Base-by-base conservation (phyloP, 1,139 yeast genomes). In the Scheffersomyces titani region DNA sequence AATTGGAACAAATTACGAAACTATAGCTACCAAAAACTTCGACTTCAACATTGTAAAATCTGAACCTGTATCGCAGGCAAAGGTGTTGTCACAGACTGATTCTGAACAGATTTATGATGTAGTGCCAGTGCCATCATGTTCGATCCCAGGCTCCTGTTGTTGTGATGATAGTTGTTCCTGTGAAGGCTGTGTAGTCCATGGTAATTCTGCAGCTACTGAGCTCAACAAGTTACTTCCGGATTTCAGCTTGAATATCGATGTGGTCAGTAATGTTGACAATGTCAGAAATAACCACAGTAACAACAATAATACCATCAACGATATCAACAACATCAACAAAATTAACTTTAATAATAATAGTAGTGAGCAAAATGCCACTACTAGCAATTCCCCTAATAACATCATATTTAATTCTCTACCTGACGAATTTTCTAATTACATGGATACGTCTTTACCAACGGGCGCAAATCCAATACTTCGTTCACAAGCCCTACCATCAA, bases 161-260 rank as follows among this genome's bases (percentile, higher is more conserved):
- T 84, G 88, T 68, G 81, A 73, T 19, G 80, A 73, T 21, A 67
- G 71, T 30, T 84, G 88, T 67, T 54, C 67, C 5, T 84, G 88
- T 68, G 78, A 70, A 19, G 81, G 78, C 1, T 84, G 88, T 63
- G 65, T 71, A 30, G 80, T 75, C 0, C 88, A 84, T 65, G 75
- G 75, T 20, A 75, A 72, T 54, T 53, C 66, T 1, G 49, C 57
- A n/a, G 49, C 58, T 11, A 58, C 55, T 18, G 63, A 60, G 11
- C 48, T 59, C n/a, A 59, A 51, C 52, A 55, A 58, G 49, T 52
- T 59, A 21, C 53, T 57, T 18, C 55, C 59, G 19, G 59, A 56
- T 48, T 53, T 58, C 9, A 30, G 40, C 40, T 30, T 30, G 40
- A 30, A 30, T 16, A 30, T 30, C 40, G 40, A 30, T 16, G 13